Base-by-base conservation (phyloP, 768 basidiomycete genomes). In the Gautieria morchelliformis region DNA sequence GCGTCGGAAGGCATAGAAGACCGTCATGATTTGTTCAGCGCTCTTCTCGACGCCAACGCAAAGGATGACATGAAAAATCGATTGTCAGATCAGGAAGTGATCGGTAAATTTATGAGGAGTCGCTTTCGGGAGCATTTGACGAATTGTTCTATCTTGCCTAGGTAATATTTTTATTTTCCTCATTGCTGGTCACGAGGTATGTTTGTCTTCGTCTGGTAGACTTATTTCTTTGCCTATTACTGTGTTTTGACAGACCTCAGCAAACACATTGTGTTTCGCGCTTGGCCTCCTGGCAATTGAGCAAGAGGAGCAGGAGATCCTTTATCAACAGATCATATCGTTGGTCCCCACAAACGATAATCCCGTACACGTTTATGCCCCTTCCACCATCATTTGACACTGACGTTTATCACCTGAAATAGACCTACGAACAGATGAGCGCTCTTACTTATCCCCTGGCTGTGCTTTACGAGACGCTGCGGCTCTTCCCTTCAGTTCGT, bases 1-100 rank as follows among this genome's bases (percentile, higher is more conserved):
- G 35, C 35, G 14, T 33, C 45, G n/a, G 37, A 37, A 55, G 63
- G n/a, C n/a, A n/a, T 67, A 53, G 72, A 74, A 53, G 39, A 55
- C 9, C 71, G 72, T 35, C 65, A 77, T 54, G 81, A 84, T 64
- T 67, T 83, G 14, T 78, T 84, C 62, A 77, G 69, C 62, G 77
- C 72, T 62, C 69, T 83, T 20, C 66, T 83, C 37, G 73, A 73
- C 59, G 78, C 79, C 7, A 82, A 77, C 63, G 72, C 75, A 55
- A 72, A 71, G 49, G 61, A 63, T 8, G 62, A 67, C 22, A 65
- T 58, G 7, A 61, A 61, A 15, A 52, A 63, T n/a, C 70, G 68
- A 59, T 62, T 79, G 48, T 69, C 69, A 8, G 77, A 79, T 44
- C 64, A 63, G 17, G 79, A 81, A 60, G 64, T 81, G 4, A 70